A percentile compares a stretch with the other conserved stretches of the same genome.
Conservation (phyloP, 2,329 filamentous ascomycete species). For the Colletotrichum echinochloae region DNA sequence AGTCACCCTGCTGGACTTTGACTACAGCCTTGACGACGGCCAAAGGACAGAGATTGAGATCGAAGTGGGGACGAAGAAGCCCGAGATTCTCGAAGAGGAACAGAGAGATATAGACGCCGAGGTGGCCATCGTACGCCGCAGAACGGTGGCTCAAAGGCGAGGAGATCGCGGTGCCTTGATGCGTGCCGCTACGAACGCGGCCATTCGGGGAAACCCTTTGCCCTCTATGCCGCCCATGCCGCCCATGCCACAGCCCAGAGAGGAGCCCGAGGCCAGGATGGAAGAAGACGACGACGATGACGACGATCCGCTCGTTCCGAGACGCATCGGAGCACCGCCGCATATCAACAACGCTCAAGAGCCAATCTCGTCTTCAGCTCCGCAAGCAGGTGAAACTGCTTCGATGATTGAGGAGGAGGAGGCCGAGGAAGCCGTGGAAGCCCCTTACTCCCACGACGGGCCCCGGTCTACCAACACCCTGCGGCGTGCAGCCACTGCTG, state of each 20-base stretch:
- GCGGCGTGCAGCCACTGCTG: conserved; percentile 80
- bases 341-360: conserved; percentile 42
- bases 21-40: conserved; percentile 70
- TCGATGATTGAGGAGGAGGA: conserved; percentile 68
- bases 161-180: conserved; percentile 61
- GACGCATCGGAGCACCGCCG: conserved; percentile 57
- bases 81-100: conserved; percentile 79
- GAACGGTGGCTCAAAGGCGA: conserved; percentile 75
- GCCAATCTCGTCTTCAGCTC: conserved; percentile 12
- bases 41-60: conserved; percentile 71
- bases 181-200: conserved; percentile 60
- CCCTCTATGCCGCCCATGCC: conserved; percentile 47
- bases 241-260: conserved; percentile 41
- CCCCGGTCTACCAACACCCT: conserved; percentile 78
- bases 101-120: conserved; percentile 80
- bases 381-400: conserved; percentile 57
- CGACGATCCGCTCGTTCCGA: conserved; percentile 66
- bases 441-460: conserved; percentile 78
- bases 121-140: conserved; percentile 80
- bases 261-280: conserved; percentile 43
- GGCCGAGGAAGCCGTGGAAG: conserved; percentile 69
- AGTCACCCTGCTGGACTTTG: conserved; percentile 79
- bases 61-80: conserved; percentile 77
- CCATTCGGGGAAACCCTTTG: conserved; percentile 42
- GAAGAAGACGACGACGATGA: conserved; percentile 54